A percentile compares a stretch with the other conserved stretches of the same genome.
phyloP scores from a whole-genome alignment of 495 filamentous ascomycete genomes.

The Talaromyces stipitatus region DNA sequence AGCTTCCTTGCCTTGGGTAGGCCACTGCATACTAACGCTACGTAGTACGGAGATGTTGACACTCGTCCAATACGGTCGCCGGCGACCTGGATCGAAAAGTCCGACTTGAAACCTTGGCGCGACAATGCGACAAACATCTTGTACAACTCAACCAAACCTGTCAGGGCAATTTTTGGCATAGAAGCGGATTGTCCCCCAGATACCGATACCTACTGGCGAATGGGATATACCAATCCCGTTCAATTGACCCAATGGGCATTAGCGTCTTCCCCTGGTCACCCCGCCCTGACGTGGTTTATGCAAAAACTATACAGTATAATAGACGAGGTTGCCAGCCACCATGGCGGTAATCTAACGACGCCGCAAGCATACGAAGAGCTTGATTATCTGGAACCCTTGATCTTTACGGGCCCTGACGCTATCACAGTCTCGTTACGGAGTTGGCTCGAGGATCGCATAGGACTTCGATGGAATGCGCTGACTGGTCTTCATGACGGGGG shows the following conservation, averaged over 20 bases:
- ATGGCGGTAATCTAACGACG: slow-evolving; percentile 2
- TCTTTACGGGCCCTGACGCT: slow-evolving; percentile 6
- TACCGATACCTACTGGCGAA: slow-evolving; percentile 13
- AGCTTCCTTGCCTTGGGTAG: background rate
- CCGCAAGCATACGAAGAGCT: slow-evolving; percentile 5
- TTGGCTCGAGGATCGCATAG: slow-evolving; percentile 6
- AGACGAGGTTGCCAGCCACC: slow-evolving; percentile 8
- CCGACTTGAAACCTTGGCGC: slow-evolving; percentile 8
- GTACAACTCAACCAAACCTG: slow-evolving; percentile 8
- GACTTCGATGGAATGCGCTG: slow-evolving; percentile 9
- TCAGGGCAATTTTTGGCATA: slow-evolving; percentile 11
- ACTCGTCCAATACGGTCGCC: slow-evolving; percentile 11
- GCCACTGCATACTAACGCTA: background rate
- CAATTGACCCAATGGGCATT: slow-evolving; percentile 16
- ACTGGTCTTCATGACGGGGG: slow-evolving; percentile 7
- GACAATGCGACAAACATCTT: slow-evolving; percentile 4
- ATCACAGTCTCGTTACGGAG: slow-evolving; percentile 2
- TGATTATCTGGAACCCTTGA: slow-evolving; percentile 5
- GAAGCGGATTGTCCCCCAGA: slow-evolving; percentile 11
- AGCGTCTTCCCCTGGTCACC: slow-evolving; percentile 10
- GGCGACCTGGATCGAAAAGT: slow-evolving; percentile 9
- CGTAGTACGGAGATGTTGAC: slow-evolving; percentile 11
- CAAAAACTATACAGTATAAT: slow-evolving; percentile 3
- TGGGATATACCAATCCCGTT: slow-evolving; percentile 16
- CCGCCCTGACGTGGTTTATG: slow-evolving; percentile 10